phyloP scores from a whole-genome alignment of 306 rosid species.

The Vachellia pachyceras region DNA sequence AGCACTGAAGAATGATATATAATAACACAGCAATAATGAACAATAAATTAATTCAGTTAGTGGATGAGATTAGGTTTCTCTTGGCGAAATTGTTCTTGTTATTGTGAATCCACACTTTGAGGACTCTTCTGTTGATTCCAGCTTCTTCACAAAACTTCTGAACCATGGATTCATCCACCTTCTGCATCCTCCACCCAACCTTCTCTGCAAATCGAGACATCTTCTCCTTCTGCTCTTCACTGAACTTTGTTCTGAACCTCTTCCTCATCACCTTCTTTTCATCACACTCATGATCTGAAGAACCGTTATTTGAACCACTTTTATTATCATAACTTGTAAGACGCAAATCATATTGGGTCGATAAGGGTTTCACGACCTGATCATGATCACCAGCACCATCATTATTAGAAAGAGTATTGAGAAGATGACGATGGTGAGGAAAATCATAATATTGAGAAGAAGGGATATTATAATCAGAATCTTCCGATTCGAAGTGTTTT shows the following conservation, averaged over 20 bases:
- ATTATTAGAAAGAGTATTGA: not conserved
- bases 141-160: slow-evolving; percentile 58
- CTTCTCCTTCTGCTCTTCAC: slow-evolving; percentile 67
- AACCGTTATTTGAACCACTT: slow-evolving; percentile 21
- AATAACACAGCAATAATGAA: not conserved
- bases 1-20: not conserved
- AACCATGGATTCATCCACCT: slow-evolving; percentile 52
- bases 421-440: not conserved
- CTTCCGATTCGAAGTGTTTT: slow-evolving; percentile 43
- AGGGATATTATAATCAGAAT: not conserved
- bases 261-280: slow-evolving; percentile 39
- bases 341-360: not conserved
- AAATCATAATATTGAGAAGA: not conserved
- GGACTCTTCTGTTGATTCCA: slow-evolving; percentile 61
- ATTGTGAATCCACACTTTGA: slow-evolving; percentile 81
- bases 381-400: not conserved
- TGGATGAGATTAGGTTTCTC: slow-evolving; percentile 24
- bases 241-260: slow-evolving; percentile 70
- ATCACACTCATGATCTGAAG: slow-evolving; percentile 41
- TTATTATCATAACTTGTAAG: not conserved
- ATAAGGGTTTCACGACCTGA: not conserved
- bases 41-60: not conserved
- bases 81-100: slow-evolving; percentile 57
- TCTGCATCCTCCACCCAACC: slow-evolving; percentile 65
- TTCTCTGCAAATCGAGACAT: slow-evolving; percentile 61